phyloP scores from a whole-genome alignment of 2,329 filamentous ascomycete species.

The Penicillium paneum region DNA sequence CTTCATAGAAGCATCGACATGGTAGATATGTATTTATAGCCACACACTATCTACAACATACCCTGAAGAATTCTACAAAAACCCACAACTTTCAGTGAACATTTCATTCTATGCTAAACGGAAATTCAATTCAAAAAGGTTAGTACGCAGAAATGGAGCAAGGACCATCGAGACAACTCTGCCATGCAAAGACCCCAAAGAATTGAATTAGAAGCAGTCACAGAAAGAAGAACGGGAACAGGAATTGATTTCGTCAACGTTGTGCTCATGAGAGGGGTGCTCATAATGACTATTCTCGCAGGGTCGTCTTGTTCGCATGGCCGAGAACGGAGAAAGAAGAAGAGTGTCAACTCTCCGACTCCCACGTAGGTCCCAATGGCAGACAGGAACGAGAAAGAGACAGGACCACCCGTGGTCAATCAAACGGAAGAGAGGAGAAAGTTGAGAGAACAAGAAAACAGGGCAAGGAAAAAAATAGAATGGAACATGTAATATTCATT shows the following conservation, averaged over 20 bases:
- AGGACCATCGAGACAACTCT: constrained; percentile 1
- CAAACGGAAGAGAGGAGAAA: constrained; percentile 7
- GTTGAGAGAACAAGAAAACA: background rate
- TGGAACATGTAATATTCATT: constrained; percentile 27
- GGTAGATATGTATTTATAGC: background rate
- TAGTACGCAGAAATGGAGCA: background rate
- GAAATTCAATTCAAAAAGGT: constrained; percentile 3
- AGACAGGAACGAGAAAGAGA: constrained; percentile 16
- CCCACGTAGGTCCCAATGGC: constrained; percentile 1
- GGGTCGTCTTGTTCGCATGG: constrained; percentile 14
- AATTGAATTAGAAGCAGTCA: constrained; percentile 3
- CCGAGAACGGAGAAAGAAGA: constrained; percentile 1
- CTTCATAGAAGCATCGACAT: background rate
- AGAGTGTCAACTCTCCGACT: constrained; percentile 2
- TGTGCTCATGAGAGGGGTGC: constrained; percentile 9
- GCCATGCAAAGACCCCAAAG: constrained; percentile 2
- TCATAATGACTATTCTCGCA: constrained; percentile 15
- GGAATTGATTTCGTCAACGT: constrained; percentile 9
- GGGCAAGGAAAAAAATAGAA: constrained; percentile 6
- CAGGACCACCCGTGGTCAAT: constrained; percentile 13
- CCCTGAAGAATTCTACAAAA: background rate
- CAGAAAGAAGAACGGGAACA: constrained; percentile 2
- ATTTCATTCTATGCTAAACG: constrained; percentile 23
- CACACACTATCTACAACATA: background rate
- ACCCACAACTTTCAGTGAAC: constrained; percentile 19